Conservation (phyloP, 2,329 filamentous ascomycete species). For the Verticillium albo-atrum region DNA sequence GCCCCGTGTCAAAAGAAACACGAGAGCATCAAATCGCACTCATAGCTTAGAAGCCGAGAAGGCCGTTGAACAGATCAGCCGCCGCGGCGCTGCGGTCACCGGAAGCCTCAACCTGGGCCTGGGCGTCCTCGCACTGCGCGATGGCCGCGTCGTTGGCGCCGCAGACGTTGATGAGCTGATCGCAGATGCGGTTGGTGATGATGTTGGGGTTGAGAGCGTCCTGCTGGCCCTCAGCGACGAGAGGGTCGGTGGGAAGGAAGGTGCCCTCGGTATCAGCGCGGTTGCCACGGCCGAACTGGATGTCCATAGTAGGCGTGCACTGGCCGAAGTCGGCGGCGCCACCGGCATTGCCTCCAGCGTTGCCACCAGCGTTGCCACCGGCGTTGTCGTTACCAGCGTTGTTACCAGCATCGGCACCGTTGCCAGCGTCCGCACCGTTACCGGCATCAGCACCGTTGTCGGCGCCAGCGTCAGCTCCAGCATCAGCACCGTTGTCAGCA, state of each 20-base stretch:
- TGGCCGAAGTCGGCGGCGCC: constrained; percentile 41
- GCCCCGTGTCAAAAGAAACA: neutral
- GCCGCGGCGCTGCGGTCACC: constrained; percentile 43
- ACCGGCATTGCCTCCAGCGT: constrained; percentile 12
- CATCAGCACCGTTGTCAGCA: constrained; percentile 8
- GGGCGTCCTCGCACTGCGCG: constrained; percentile 39
- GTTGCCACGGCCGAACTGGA: constrained; percentile 47
- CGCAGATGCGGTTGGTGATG: constrained; percentile 59
- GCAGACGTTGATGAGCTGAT: constrained; percentile 57
- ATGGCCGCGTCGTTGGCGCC: constrained; percentile 51
- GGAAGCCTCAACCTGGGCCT: constrained; percentile 44
- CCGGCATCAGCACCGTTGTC: constrained; percentile 11
- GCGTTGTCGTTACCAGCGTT: constrained; percentile 20
- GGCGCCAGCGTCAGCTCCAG: constrained; percentile 7
- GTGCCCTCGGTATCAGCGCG: constrained; percentile 49
- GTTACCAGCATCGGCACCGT: constrained; percentile 22
- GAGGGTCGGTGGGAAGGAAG: constrained; percentile 52
- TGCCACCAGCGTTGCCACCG: constrained; percentile 14
- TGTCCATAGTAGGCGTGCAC: constrained; percentile 49
- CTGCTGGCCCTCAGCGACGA: constrained; percentile 50
- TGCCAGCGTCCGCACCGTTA: constrained; percentile 12
- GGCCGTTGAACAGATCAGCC: constrained; percentile 42
- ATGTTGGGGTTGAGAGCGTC: constrained; percentile 60
- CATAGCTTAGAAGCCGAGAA: constrained; percentile 29
- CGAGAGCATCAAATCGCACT: neutral